phyloP scores from a whole-genome alignment of 2,329 filamentous ascomycete species.

The Aspergillus glaucus region DNA sequence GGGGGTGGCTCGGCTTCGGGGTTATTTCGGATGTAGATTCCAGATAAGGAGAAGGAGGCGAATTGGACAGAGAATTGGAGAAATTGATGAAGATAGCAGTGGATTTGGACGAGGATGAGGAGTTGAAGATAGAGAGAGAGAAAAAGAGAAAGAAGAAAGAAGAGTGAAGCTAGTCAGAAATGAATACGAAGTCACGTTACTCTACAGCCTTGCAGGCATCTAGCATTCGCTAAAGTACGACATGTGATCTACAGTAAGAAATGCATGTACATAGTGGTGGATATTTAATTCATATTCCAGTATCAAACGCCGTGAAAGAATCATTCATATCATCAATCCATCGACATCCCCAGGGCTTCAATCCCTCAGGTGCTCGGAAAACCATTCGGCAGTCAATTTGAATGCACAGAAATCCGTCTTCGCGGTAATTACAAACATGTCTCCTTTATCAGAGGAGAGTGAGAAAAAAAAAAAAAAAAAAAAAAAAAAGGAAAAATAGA shows the following conservation, averaged over 20 bases:
- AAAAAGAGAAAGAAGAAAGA: background rate
- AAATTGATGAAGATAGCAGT: background rate
- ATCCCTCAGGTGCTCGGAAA: background rate
- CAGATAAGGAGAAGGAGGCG: slow-evolving; percentile 3
- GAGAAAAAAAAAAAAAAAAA: background rate
- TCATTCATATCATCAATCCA: background rate
- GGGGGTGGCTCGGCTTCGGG: background rate
- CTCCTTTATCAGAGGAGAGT: no score
- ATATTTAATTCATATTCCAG: background rate
- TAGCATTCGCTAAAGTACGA: background rate
- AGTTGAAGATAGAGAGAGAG: background rate
- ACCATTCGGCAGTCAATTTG: background rate
- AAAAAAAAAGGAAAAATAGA: background rate
- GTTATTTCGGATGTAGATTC: slow-evolving; percentile 2
- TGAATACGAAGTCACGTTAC: background rate
- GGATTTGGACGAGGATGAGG: background rate
- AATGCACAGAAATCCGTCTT: background rate
- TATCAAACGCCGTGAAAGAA: background rate
- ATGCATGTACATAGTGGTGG: background rate
- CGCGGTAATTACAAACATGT: no score
- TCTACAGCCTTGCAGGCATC: background rate
- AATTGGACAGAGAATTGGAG: slow-evolving; percentile 2
- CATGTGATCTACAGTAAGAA: background rate
- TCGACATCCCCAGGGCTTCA: background rate
- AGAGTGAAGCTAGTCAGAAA: background rate